Evolutionary conservation across 768 basidiomycete genomes (phyloP).

Genomic region (Podaxis sp.): DNA sequence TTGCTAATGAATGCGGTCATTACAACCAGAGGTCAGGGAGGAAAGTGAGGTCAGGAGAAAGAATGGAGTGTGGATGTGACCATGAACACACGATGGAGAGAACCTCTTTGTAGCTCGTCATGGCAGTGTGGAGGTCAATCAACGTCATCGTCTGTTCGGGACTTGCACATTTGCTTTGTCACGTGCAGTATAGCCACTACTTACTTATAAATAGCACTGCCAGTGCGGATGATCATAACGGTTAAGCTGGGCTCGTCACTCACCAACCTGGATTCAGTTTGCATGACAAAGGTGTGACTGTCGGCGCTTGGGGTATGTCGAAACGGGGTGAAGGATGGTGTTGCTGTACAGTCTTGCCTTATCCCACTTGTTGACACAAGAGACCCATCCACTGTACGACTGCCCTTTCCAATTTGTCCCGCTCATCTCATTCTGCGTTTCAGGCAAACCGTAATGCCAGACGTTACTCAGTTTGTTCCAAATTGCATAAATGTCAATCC

Average conservation of each 20-base stretch:
- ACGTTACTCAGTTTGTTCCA: background rate
- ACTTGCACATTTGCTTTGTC: background rate
- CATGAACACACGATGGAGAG: background rate
- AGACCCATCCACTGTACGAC: too few relatives aligned
- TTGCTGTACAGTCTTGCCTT: too few relatives aligned
- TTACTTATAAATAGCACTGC: background rate
- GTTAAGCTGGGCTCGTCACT: too few relatives aligned
- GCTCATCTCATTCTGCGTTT: too few relatives aligned
- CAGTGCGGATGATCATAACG: too few relatives aligned
- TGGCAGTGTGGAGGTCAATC: background rate
- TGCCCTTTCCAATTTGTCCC: too few relatives aligned
- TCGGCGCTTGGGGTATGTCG: too few relatives aligned
- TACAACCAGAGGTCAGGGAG: background rate
- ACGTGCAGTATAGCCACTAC: background rate
- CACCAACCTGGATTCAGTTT: too few relatives aligned
- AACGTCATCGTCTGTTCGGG: background rate
- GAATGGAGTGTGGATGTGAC: background rate
- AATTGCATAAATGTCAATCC: conserved; percentile 3
- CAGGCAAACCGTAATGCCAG: too few relatives aligned
- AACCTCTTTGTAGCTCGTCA: background rate
- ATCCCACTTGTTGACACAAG: too few relatives aligned
- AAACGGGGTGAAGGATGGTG: too few relatives aligned
- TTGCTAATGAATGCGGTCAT: conserved; percentile 36
- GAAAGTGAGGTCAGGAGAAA: background rate
- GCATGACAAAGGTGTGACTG: too few relatives aligned